Evolutionary conservation across 192 early-diverging fungal genomes (phyloP), one percentile per base, ranked within the genome.

Genomic region (Entomortierella parvispora): DNA sequence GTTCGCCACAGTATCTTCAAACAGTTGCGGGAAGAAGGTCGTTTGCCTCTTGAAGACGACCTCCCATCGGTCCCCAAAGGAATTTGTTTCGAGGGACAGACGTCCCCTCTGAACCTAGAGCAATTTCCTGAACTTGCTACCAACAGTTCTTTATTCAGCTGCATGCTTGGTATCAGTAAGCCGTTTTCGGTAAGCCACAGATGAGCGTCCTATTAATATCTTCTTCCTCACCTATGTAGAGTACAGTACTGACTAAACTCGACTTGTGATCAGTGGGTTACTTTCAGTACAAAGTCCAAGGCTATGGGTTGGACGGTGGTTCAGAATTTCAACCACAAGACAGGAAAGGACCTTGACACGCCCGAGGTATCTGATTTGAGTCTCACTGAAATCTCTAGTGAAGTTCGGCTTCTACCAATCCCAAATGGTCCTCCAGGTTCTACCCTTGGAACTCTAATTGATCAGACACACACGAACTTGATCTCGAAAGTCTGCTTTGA

Each of bases 1-100:
- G 71, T 80, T n/a, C 54, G 70, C 12, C 56, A 67, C n/a, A 18
- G 43, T n/a, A 29, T 76, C 33, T 68, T 28, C 29, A 45, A 40
- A 14, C 29, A 33, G 17, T 33, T 58, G 28, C 65, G 11, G 17
- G 32, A n/a, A 25, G 2, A 2, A 5, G 28, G 47, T 0, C 40
- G 28, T 2, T 20, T 61, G n/a, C 45, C 58, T 2, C 8, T 18
- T 0, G 17, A 7, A 23, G 58, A 61, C 45, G 44, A 23, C 1
- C 8, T 29, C 1, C 5, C 44, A 4, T 9, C 17, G 4, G 26
- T 8, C 6, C 17, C 29, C 3, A 45, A 32, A 1, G 12, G 58
- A 12, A 17, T 61, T 8, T 61, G 43, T 33, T 17, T 52, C 26
- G 45, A 44, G 2, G 58, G 58, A 4, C 42, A 46, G 18, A 48